Evolutionary conservation across 257 asterid genomes (phyloP).

Genomic region (Parsonsia alboflavescens): DNA sequence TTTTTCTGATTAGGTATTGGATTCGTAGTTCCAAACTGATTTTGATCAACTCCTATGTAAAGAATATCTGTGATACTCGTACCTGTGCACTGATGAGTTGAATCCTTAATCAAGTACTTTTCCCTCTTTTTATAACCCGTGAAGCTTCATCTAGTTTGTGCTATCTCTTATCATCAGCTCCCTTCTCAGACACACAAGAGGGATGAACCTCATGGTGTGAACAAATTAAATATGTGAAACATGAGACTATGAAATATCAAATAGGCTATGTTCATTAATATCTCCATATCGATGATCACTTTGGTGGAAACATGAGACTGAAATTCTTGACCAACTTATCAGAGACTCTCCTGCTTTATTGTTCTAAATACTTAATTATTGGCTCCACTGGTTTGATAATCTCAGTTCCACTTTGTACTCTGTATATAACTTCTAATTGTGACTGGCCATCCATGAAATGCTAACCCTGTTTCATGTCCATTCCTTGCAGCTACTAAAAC

Average conservation of each 20-base stretch:
- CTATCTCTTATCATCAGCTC: neutral
- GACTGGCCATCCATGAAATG: neutral
- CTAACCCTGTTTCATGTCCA: neutral
- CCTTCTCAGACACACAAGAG: neutral
- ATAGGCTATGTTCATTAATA: neutral
- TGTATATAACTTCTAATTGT: neutral
- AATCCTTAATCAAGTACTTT: neutral
- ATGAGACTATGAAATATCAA: too few relatives aligned
- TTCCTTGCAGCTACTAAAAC: conserved; percentile 12
- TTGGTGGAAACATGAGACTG: neutral
- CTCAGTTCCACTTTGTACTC: neutral
- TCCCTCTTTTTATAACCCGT: neutral
- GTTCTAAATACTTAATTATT: neutral
- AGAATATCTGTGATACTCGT: neutral
- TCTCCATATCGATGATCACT: neutral
- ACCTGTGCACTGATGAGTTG: neutral
- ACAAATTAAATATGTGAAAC: neutral
- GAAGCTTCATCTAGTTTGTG: neutral
- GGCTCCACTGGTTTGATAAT: neutral
- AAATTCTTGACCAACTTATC: neutral
- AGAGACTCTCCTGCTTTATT: neutral
- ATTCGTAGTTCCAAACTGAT: neutral
- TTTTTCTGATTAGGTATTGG: neutral
- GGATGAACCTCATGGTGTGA: neutral
- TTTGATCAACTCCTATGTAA: neutral